Conservation (phyloP, 2,329 filamentous ascomycete species). For the Phyllosticta capitalensis region DNA sequence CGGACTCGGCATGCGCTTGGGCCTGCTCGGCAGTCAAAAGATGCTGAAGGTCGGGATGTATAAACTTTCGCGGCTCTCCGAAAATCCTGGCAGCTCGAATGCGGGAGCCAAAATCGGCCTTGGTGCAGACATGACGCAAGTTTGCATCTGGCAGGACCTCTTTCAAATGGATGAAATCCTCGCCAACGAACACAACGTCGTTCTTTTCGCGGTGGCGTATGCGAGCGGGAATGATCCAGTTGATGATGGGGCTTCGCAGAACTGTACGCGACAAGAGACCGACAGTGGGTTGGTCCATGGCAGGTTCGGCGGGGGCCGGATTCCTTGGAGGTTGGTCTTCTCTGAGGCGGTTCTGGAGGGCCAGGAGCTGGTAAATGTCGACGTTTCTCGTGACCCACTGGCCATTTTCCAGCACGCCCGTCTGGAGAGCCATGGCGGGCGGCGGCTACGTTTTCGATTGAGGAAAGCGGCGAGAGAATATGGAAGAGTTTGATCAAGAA, state of each 20-base stretch:
- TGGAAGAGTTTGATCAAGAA: not conserved
- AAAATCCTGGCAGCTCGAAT: slow-evolving; percentile 75
- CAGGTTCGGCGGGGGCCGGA: slow-evolving; percentile 19
- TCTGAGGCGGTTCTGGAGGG: slow-evolving; percentile 3
- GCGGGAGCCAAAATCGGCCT: slow-evolving; percentile 65
- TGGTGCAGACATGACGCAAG: slow-evolving; percentile 63
- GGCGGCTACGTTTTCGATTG: not conserved
- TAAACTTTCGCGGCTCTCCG: slow-evolving; percentile 34
- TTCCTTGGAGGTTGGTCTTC: slow-evolving; percentile 21
- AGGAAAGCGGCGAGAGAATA: not conserved
- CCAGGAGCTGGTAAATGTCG: slow-evolving; percentile 35
- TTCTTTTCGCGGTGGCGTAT: slow-evolving; percentile 61
- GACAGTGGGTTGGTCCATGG: slow-evolving; percentile 39
- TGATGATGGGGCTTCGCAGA: slow-evolving; percentile 63
- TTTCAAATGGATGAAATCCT: slow-evolving; percentile 71
- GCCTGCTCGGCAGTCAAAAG: slow-evolving; percentile 2
- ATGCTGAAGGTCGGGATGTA: not conserved
- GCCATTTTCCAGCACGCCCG: slow-evolving; percentile 21
- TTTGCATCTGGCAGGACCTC: slow-evolving; percentile 61
- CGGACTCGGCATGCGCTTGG: slow-evolving; percentile 24
- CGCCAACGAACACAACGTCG: slow-evolving; percentile 80
- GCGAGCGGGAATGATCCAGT: slow-evolving; percentile 70
- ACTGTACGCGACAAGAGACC: slow-evolving; percentile 74
- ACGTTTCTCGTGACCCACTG: slow-evolving; percentile 26
- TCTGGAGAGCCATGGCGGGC: slow-evolving; percentile 15